These are phyloP conservation scores for California macrophylla DNA, from an alignment of 441 rosid genomes.

Conservation along the genomic window DNA sequence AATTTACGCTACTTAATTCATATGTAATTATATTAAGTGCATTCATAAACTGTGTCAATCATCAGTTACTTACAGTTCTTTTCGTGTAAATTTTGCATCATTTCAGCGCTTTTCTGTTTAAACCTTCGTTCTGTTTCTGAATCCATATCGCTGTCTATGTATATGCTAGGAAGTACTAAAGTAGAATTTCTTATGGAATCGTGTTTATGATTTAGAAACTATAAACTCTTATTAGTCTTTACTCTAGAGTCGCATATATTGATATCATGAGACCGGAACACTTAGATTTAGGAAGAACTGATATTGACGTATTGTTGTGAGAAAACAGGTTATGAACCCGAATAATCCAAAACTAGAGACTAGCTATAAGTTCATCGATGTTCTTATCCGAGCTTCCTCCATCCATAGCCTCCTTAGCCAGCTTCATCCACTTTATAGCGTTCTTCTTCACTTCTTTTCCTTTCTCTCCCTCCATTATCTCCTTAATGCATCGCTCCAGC, in stretches of 20 bases:
- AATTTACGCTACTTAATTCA: slow-evolving; percentile 15
- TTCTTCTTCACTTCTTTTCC: background rate
- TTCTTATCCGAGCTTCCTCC: background rate
- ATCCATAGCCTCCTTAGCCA: background rate
- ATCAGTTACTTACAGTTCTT: background rate
- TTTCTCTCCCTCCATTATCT: slow-evolving; percentile 1
- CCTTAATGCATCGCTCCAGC: background rate
- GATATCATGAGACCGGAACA: background rate
- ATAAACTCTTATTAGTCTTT: background rate
- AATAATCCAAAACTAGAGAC: background rate
- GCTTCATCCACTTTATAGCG: background rate
- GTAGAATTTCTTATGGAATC: background rate
- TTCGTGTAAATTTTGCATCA: background rate
- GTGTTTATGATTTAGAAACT: background rate
- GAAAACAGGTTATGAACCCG: no score
- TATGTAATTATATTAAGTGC: slow-evolving; percentile 22
- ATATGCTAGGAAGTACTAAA: background rate
- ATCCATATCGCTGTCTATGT: background rate
- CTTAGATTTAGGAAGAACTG: background rate
- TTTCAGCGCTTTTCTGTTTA: background rate
- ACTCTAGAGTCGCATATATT: background rate
- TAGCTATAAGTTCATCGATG: background rate
- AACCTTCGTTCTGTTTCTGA: background rate
- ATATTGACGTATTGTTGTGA: no score
- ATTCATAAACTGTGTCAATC: background rate